Conservation (phyloP, 192 early-diverging fungal genomes). For the Linnemannia zychae region DNA sequence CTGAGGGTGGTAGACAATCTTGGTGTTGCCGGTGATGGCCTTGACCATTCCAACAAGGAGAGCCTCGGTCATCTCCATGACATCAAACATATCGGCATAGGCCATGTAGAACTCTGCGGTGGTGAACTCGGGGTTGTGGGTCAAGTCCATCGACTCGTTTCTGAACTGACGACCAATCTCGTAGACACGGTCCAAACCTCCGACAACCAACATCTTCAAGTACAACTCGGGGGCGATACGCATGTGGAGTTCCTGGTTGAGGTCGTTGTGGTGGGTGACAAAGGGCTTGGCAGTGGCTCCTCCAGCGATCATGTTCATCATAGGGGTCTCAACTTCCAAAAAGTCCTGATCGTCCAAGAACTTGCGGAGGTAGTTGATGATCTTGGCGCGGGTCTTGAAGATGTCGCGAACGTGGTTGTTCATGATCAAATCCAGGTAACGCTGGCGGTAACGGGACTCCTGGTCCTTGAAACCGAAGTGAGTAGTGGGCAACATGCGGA, state of each 20-base stretch:
- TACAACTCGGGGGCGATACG: conserved; percentile 98
- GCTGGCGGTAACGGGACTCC: conserved; percentile 96
- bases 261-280: conserved; percentile 99
- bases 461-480: conserved; percentile 98
- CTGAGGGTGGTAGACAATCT: conserved; percentile 95
- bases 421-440: conserved; percentile 99
- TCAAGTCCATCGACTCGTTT: conserved; percentile 98
- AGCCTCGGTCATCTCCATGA: conserved; percentile 95
- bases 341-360: conserved; percentile 97
- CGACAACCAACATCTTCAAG: conserved; percentile 98
- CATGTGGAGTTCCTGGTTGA: conserved; percentile 99
- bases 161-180: conserved; percentile 99
- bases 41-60: conserved; percentile 94
- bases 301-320: conserved; percentile 99
- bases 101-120: conserved; percentile 99
- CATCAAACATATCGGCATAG: conserved; percentile 97
- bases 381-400: conserved; percentile 92
- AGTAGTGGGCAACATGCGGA: conserved; percentile 95
- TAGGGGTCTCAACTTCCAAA: conserved; percentile 99
- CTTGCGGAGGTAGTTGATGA: conserved; percentile 95
- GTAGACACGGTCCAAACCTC: conserved; percentile 98
- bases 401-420: conserved; percentile 96
- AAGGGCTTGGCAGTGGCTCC: conserved; percentile 99
- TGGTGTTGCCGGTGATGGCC: conserved; percentile 90
- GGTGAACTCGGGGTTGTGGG: conserved; percentile 99